Evolutionary conservation across 345 rosid species (phyloP), one percentile per base, ranked within the genome.

Genomic region (Sisymbrium irio): DNA sequence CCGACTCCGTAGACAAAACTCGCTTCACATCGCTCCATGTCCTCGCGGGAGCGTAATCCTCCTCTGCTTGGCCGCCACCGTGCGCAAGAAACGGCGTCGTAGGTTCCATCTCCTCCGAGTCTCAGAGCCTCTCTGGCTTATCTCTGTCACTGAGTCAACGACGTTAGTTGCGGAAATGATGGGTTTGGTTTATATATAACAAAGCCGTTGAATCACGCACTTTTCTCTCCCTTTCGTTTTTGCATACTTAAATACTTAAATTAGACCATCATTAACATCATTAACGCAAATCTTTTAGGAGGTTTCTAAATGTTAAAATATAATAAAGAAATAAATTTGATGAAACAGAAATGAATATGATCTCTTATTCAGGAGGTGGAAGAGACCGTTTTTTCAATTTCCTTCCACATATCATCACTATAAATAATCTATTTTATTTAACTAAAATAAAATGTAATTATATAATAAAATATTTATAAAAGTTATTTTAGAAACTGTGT

Each of bases 1-100:
- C 80, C 0, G 89, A 80, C 65, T 90, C 97, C 5, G 65, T 63
- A 62, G 80, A 71, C 19, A 85, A 72, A 47, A 88, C 78, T 10
- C 72, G 55, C 68, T 77, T 86, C 1, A 68, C 76, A 46, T 83
- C 88, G 67, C 20, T 46, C 70, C 81, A 79, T 71, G 50, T 79
- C 42, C 67, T 79, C 67, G 74, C 89, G 56, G 86, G 86, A 7
- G 12, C 49, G 45, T 86, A 85, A 79, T 88, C 91, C 1, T 55
- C 88, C 3, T 30, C 80, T 18, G 6, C 20, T 3, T 49, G n/a
- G n/a, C n/a, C 35, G 17, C 40, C 73, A 18, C 28, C 67, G 54
- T 66, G 54, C 35, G 45, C 2, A 6, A 86, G 88, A 12, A 85
- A 78, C 20, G 89, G 88, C 53, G 81, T 42, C 39, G 84, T 76